Evolutionary conservation across 345 rosid species (phyloP).

Genomic region (Bretschneidera sinensis): DNA sequence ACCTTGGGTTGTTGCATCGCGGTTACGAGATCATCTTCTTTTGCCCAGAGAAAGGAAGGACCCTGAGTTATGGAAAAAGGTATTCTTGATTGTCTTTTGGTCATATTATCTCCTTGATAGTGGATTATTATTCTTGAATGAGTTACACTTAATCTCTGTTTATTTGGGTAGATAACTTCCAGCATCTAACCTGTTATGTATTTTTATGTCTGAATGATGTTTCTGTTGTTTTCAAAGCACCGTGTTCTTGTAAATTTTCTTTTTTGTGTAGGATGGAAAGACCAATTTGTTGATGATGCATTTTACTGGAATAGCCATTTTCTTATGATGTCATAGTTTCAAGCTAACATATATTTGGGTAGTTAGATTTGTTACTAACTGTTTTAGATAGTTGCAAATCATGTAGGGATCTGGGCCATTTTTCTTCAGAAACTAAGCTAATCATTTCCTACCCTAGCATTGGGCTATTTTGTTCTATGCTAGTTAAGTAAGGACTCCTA

Average conservation of each 20-base stretch:
- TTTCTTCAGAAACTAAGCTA: not conserved
- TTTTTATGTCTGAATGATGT: no score
- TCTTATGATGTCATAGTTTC: not conserved
- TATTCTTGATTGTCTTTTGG: conserved; percentile 15
- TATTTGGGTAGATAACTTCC: not conserved
- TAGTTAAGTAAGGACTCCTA: no score
- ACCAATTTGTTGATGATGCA: not conserved
- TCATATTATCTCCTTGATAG: not conserved
- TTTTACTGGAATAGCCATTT: not conserved
- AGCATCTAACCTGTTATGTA: no score
- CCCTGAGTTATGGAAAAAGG: conserved; percentile 79
- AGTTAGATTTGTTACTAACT: not conserved
- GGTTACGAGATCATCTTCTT: conserved; percentile 81
- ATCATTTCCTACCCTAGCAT: not conserved
- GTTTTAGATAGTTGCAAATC: no score
- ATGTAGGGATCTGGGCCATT: no score
- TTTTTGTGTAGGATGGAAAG: not conserved
- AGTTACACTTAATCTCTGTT: not conserved
- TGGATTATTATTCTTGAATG: no score
- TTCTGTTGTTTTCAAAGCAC: not conserved
- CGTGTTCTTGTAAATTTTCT: no score
- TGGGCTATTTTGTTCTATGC: not conserved
- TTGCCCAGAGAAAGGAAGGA: conserved; percentile 84
- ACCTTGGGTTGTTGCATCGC: conserved; percentile 83
- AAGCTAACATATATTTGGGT: not conserved